These are phyloP conservation scores for Pneumocystis sp. DNA, from an alignment of 1,139 yeast genomes.

Conservation along the genomic window DNA sequence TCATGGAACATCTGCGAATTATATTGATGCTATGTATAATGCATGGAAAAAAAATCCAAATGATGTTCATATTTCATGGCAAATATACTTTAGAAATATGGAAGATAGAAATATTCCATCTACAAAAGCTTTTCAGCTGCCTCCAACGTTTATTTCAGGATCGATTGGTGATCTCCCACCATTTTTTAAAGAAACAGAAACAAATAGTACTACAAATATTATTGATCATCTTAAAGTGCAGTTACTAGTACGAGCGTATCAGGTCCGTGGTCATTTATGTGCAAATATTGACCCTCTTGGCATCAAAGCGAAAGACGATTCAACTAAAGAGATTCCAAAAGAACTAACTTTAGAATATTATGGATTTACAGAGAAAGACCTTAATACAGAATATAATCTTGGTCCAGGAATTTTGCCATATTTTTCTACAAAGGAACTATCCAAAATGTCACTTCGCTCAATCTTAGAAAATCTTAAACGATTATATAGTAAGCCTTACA, in stretches of 20 bases:
- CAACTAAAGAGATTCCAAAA: slow-evolving; percentile 34
- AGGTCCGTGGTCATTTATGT: slow-evolving; percentile 93
- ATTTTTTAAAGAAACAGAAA: slow-evolving; percentile 31
- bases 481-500: slow-evolving; percentile 44
- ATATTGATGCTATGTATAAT: slow-evolving; percentile 93
- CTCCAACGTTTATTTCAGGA: slow-evolving; percentile 61
- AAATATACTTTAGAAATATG: slow-evolving; percentile 80
- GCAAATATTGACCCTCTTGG: slow-evolving; percentile 92
- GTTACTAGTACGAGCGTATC: slow-evolving; percentile 92
- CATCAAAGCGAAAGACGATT: slow-evolving; percentile 59
- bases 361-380: slow-evolving; percentile 75
- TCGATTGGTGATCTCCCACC: slow-evolving; percentile 57
- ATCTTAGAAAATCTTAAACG: slow-evolving; percentile 64
- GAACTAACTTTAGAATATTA: slow-evolving; percentile 86
- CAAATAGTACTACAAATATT: slow-evolving; percentile 36
- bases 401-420: slow-evolving; percentile 98
- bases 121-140: slow-evolving; percentile 68
- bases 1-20: slow-evolving; percentile 73
- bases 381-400: slow-evolving; percentile 67
- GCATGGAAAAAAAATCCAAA: slow-evolving; percentile 86
- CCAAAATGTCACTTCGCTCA: slow-evolving; percentile 54
- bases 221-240: slow-evolving; percentile 88
- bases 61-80: slow-evolving; percentile 93
- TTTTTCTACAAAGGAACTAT: slow-evolving; percentile 49
- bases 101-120: slow-evolving; percentile 56